These are phyloP conservation scores for Coniochaeta ligniaria DNA, from an alignment of 2,329 filamentous ascomycete genomes.

Conservation along the genomic window DNA sequence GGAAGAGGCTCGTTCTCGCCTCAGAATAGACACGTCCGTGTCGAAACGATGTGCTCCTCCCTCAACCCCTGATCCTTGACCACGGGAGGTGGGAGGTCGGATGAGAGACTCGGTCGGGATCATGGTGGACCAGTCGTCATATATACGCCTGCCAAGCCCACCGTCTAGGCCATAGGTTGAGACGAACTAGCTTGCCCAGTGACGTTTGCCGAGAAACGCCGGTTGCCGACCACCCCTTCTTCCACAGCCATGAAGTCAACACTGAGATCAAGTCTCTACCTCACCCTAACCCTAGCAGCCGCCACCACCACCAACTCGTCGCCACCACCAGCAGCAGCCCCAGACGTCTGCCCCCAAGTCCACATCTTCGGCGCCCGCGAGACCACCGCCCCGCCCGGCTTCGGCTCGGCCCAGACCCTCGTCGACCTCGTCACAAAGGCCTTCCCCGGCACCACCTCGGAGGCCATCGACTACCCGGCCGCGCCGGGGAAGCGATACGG, in stretches of 20 bases:
- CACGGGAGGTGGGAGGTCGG: not conserved
- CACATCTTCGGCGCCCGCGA: constrained; percentile 44
- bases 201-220: not conserved
- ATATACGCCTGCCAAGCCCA: not conserved
- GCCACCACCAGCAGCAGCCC: not conserved
- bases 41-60: not conserved
- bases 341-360: constrained; percentile 29
- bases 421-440: constrained; percentile 32
- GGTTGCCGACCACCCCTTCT: not conserved
- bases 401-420: constrained; percentile 34
- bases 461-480: constrained; percentile 45
- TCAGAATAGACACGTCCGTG: not conserved
- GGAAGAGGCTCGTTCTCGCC: not conserved
- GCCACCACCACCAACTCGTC: not conserved
- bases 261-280: not conserved
- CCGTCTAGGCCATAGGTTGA: not conserved
- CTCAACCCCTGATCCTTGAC: not conserved
- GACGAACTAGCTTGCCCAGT: not conserved
- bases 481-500: constrained; percentile 37
- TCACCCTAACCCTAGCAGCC: not conserved
- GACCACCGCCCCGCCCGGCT: constrained; percentile 37
- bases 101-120: not conserved
- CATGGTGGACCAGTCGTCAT: not conserved
- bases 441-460: constrained; percentile 34
- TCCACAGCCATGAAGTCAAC: not conserved